phyloP scores from a whole-genome alignment of 805 yeast genomes.

The Kazachstania kunashirensis region DNA sequence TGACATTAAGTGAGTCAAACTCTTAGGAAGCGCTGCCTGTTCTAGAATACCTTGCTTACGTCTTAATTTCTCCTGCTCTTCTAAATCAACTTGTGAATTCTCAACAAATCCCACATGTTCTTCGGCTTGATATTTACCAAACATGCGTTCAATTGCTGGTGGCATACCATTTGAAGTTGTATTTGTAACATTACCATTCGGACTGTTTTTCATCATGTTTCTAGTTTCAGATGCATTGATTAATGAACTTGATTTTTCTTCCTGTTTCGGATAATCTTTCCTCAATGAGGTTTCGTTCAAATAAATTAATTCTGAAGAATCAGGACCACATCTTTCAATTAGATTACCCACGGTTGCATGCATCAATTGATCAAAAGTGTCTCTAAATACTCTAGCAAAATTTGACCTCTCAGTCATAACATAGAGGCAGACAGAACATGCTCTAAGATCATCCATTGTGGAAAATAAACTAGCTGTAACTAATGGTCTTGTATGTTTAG shows the following conservation, averaged over 20 bases:
- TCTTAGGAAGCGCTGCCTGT: slow-evolving; percentile 44
- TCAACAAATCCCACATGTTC: slow-evolving; percentile 32
- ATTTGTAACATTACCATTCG: too few relatives aligned
- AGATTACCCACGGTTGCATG: slow-evolving; percentile 53
- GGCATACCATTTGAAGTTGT: slow-evolving; percentile 48
- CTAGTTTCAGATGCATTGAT: too few relatives aligned
- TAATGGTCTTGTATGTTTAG: slow-evolving; percentile 51
- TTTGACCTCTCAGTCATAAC: slow-evolving; percentile 59
- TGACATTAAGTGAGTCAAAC: slow-evolving; percentile 38
- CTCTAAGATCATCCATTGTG: slow-evolving; percentile 53
- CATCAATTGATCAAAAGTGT: slow-evolving; percentile 58
- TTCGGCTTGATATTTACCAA: slow-evolving; percentile 25
- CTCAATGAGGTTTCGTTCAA: too few relatives aligned
- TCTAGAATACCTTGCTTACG: slow-evolving; percentile 43
- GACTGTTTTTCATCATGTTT: too few relatives aligned
- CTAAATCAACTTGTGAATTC: slow-evolving; percentile 30
- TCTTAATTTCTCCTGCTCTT: slow-evolving; percentile 41
- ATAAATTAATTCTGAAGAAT: slow-evolving; percentile 47
- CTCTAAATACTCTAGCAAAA: slow-evolving; percentile 52
- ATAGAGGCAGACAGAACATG: slow-evolving; percentile 58
- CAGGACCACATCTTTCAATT: slow-evolving; percentile 54
- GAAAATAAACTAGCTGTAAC: slow-evolving; percentile 45
- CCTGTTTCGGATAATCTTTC: neutral
- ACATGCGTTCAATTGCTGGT: slow-evolving; percentile 45
- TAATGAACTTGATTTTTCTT: neutral